Conservation (phyloP, 2,329 filamentous ascomycete species). For the Xylaria sp. region DNA sequence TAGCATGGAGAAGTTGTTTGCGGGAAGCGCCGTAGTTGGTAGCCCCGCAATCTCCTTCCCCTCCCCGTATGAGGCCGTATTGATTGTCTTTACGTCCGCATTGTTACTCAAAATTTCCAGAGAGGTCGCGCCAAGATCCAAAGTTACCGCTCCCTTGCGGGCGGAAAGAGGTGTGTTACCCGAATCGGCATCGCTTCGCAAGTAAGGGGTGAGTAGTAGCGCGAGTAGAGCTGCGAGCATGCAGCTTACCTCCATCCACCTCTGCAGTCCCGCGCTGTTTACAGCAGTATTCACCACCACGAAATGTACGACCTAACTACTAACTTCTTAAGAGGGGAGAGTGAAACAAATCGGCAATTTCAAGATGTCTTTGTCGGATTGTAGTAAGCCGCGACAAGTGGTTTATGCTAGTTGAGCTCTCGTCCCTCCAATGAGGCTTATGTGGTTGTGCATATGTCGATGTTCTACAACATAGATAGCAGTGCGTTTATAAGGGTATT, state of each 20-base stretch:
- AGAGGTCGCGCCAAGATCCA: neutral
- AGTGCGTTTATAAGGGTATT: neutral
- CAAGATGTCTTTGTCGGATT: neutral
- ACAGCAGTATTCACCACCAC: neutral
- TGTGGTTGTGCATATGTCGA: neutral
- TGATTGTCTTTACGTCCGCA: neutral
- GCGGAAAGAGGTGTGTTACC: neutral
- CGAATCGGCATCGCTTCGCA: neutral
- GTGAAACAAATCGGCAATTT: neutral
- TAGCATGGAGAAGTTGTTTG: neutral
- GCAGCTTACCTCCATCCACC: neutral
- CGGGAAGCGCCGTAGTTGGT: neutral
- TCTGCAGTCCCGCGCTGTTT: neutral
- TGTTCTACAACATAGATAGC: neutral
- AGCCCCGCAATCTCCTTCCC: constrained; percentile 2
- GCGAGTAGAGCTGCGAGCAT: neutral
- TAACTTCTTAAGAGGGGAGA: neutral
- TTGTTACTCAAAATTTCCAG: neutral
- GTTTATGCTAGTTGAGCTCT: no score
- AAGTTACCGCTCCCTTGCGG: no score
- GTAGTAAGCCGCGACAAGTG: no score
- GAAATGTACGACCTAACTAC: neutral
- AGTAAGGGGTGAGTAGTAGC: neutral
- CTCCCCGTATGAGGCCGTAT: neutral
- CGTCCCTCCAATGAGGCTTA: no score